These are phyloP conservation scores for Kwoniella sp. DNA, from an alignment of 768 basidiomycete species.

Conservation along the genomic window DNA sequence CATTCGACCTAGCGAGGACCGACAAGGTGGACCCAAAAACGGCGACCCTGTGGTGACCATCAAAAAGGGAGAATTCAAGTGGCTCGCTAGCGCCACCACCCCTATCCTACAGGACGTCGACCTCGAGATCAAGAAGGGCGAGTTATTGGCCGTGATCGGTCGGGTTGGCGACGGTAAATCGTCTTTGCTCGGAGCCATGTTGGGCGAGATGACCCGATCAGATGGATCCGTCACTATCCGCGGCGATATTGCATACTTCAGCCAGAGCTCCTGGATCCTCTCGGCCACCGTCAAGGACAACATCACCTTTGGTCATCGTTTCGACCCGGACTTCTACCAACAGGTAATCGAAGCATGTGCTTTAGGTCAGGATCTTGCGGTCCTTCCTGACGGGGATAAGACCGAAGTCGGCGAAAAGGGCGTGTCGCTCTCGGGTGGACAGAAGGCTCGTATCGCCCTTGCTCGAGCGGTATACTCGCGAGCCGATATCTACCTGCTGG, in stretches of 20 bases:
- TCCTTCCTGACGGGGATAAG: constrained; percentile 71
- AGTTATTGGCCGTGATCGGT: constrained; percentile 77
- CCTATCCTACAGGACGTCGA: constrained; percentile 75
- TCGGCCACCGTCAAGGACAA: constrained; percentile 83
- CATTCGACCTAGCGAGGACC: constrained; percentile 43
- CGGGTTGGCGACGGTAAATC: constrained; percentile 84
- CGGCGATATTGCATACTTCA: constrained; percentile 74
- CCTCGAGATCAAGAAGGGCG: constrained; percentile 71
- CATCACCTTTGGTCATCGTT: constrained; percentile 84
- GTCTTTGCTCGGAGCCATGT: constrained; percentile 58
- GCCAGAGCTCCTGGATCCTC: constrained; percentile 85
- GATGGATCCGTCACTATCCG: constrained; percentile 68
- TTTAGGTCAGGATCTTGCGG: constrained; percentile 68
- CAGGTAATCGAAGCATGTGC: constrained; percentile 65
- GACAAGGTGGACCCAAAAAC: constrained; percentile 25
- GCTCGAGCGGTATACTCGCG: constrained; percentile 83
- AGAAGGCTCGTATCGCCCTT: constrained; percentile 48
- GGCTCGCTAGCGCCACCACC: constrained; percentile 54
- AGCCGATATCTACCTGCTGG: constrained; percentile 84
- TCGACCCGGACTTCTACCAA: constrained; percentile 60
- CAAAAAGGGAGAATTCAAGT: constrained; percentile 72
- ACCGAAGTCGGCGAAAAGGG: constrained; percentile 52
- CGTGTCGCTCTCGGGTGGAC: constrained; percentile 44
- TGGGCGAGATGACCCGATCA: constrained; percentile 76
- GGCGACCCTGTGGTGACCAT: constrained; percentile 65